Base-by-base conservation (phyloP, 23 red algal genomes). In the Agarophyton chilense region DNA sequence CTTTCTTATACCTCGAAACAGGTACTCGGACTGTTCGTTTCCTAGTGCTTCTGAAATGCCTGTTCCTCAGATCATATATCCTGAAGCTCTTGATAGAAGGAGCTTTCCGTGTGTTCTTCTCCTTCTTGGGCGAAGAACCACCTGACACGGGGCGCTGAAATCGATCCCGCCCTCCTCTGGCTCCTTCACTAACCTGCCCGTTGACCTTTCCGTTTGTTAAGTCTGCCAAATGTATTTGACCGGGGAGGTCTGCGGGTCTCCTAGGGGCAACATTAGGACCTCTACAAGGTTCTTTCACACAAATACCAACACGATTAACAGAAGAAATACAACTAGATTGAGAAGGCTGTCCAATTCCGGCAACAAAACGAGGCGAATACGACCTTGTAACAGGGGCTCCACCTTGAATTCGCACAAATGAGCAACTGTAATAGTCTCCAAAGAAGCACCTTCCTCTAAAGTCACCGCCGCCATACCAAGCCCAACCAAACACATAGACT, bases 361-460 rank as follows among this genome's bases (percentile, higher is more conserved):
- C 67, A 32, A 70, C 60, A 55, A 93, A 93, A 5, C 43, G 35
- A n/a, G 90, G 90, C 19, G 64, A 84, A 24, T 64, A 86, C 16
- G 51, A 52, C 16, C 9, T 46, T 8, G 81, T 78, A 46, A 77
- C 47, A n/a, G 10, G n/a, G 10, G 17, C n/a, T 36, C 90, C 90
- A 38, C 90, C 90, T 41, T 86, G 26, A 32, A 93, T 85, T 16
- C 90, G 60, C 18, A 93, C 44, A 64, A 85, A 93, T 9, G 79
- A 85, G 80, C 90, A 93, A 52, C 72, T 77, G 53, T 77, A 93
- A 52, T 93, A 93, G 64, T 93, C 90, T 13, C 90, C 90, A 68
- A 93, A 93, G 56, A 64, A 85, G 46, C 90, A 52, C 32, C 51
- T 47, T 17, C 67, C 79, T 61, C 67, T 25, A 19, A 64, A 77